A percentile compares a stretch with the other conserved stretches of the same genome.
These are phyloP conservation scores for Hypoxylon sp. DNA, from an alignment of 2,329 filamentous ascomycete genomes.

Conservation along the genomic window DNA sequence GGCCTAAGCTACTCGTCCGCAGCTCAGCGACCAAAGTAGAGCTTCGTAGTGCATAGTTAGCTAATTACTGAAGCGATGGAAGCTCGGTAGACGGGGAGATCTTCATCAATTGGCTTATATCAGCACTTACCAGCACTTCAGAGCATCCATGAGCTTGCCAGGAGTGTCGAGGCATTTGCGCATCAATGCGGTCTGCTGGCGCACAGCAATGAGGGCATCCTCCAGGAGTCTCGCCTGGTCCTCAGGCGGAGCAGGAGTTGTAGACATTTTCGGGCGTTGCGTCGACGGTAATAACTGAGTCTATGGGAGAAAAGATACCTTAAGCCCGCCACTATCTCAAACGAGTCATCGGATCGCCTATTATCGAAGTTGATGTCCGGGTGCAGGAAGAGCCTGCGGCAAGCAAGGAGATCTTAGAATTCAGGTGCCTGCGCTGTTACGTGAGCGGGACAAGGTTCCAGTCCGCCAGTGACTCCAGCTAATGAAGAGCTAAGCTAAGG, in stretches of 20 bases:
- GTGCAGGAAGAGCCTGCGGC: slow-evolving; percentile 31
- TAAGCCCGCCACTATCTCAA: slow-evolving; percentile 27
- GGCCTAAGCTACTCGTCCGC: slow-evolving; percentile 95
- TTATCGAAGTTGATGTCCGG: slow-evolving; percentile 21
- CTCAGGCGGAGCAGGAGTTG: slow-evolving; percentile 75
- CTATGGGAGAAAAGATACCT: slow-evolving; percentile 17
- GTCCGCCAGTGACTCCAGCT: slow-evolving; percentile 14
- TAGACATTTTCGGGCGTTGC: slow-evolving; percentile 54
- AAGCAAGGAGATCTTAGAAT: slow-evolving; percentile 30
- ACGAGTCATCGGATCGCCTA: slow-evolving; percentile 38
- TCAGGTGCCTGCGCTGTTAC: slow-evolving; percentile 39
- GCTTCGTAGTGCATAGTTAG: slow-evolving; percentile 64
- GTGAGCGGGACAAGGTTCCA: slow-evolving; percentile 37
- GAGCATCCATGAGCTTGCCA: slow-evolving; percentile 98
- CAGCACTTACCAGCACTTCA: slow-evolving; percentile 93
- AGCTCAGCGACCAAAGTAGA: slow-evolving; percentile 99
- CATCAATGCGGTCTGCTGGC: slow-evolving; percentile 97
- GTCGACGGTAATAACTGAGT: slow-evolving; percentile 19
- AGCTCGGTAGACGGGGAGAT: slow-evolving; percentile 12
- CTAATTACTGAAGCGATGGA: slow-evolving; percentile 49
- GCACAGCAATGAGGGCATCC: slow-evolving; percentile 95
- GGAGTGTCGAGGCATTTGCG: slow-evolving; percentile 97
- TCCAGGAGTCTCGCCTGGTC: slow-evolving; percentile 94
- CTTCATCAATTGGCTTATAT: slow-evolving; percentile 14
- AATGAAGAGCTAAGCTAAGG: slow-evolving; percentile 12